Evolutionary conservation across 75 land plant genomes (phyloP).

Genomic region (Chamaecyparis obtusa): DNA sequence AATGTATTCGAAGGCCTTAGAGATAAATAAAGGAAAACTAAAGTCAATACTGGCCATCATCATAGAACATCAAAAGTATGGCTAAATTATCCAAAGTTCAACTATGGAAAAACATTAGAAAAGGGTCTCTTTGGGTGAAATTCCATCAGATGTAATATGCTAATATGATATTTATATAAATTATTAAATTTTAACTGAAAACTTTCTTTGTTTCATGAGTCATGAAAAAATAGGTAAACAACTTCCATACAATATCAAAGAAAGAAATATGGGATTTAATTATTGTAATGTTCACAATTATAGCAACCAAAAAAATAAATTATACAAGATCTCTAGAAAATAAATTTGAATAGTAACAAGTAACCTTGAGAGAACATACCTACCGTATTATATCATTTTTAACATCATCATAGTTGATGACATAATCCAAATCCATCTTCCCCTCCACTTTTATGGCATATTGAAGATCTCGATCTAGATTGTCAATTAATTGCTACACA

Average conservation of each 20-base stretch:
- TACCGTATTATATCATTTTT: conserved; percentile 72
- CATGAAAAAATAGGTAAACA: background rate
- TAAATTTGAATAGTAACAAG: background rate
- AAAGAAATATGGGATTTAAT: background rate
- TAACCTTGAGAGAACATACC: conserved; percentile 32
- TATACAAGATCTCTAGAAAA: background rate
- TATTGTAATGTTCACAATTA: background rate
- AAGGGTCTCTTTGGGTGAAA: background rate
- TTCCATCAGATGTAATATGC: background rate
- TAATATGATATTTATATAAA: background rate
- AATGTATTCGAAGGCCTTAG: background rate
- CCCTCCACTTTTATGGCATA: conserved; percentile 98
- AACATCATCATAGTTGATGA: conserved; percentile 88
- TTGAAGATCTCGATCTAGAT: conserved; percentile 91
- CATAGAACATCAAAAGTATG: background rate
- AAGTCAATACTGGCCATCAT: background rate
- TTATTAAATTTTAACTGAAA: background rate
- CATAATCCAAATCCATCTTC: conserved; percentile 78
- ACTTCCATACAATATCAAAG: background rate
- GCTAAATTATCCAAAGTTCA: background rate
- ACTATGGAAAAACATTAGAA: background rate
- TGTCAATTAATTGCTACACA: conserved; percentile 67
- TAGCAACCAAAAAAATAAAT: background rate
- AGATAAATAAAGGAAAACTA: background rate
- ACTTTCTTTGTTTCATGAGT: background rate